Evolutionary conservation across 495 filamentous ascomycete genomes (phyloP).

Genomic region (Penicillium cataractarum): DNA sequence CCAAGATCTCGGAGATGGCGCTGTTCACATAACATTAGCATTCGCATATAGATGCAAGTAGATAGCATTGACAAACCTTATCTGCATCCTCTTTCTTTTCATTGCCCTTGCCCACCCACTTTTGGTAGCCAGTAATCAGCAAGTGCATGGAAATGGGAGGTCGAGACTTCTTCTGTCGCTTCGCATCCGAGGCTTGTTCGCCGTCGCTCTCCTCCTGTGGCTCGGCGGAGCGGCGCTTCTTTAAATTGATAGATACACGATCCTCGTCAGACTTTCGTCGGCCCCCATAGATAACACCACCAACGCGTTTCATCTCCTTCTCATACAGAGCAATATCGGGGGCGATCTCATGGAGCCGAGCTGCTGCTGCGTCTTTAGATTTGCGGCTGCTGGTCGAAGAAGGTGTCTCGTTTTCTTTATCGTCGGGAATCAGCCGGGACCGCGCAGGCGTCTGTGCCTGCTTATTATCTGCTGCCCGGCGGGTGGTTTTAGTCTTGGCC

Average conservation of each 20-base stretch:
- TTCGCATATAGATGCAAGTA: neutral
- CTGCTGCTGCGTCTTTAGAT: constrained; percentile 81
- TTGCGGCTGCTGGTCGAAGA: constrained; percentile 76
- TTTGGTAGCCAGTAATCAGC: constrained; percentile 76
- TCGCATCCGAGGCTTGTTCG: constrained; percentile 55
- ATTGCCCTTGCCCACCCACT: constrained; percentile 70
- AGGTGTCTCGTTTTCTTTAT: constrained; percentile 88
- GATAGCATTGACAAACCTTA: constrained; percentile 59
- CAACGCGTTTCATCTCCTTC: constrained; percentile 88
- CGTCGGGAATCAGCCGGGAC: constrained; percentile 47
- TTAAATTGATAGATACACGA: constrained; percentile 37
- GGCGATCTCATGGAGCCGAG: constrained; percentile 73
- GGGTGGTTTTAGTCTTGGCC: constrained; percentile 28
- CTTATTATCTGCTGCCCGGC: constrained; percentile 29
- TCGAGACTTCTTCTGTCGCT: constrained; percentile 64
- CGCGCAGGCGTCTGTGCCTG: constrained; percentile 52
- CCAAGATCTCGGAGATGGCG: constrained; percentile 82
- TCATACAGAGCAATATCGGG: constrained; percentile 87
- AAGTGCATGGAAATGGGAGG: constrained; percentile 69
- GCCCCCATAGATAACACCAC: constrained; percentile 79
- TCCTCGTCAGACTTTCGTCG: constrained; percentile 57
- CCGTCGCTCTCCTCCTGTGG: constrained; percentile 55
- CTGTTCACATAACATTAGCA: constrained; percentile 50
- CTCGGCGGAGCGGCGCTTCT: constrained; percentile 46
- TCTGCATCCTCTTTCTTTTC: constrained; percentile 74